Base-by-base conservation (phyloP, 768 basidiomycete species). In the Phanerochaete carnosa region DNA sequence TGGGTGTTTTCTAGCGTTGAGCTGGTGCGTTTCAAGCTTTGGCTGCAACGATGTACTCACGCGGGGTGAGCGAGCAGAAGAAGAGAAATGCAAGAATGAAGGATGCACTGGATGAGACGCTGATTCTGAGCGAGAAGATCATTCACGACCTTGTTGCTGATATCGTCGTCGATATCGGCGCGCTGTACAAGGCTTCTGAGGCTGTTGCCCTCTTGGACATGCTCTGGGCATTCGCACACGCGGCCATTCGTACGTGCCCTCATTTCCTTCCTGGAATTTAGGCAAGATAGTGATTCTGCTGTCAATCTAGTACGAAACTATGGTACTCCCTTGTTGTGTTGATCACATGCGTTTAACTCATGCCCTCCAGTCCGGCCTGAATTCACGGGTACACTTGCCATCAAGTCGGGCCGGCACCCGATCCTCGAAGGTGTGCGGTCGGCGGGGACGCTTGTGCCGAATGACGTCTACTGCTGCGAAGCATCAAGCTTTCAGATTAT, bases 161-260 rank as follows among this genome's bases (percentile, higher is more conserved):
- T 49, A 83, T 98, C 51, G 66, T 95, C 0, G 76, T 76, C 0
- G 78, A 92, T 59, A 82, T 95, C 43, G 89, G 92, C 26, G 88
- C 85, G 43, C 76, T 99, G 26, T 96, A 96, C 76, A 90, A 91
- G 60, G 90, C 90, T 7, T 92, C 93, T 0, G 97, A 98, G 76
- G 94, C 94, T 25, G 91, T 97, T 22, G 93, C 95, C 0, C 76
- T 94, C 58, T 74, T 96, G 1, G 97, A 99, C 69, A 89, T 98
- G 80, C 73, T 98, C 2, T 90, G 90, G 83, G 86, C 92, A 4
- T 96, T 95, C 70, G 88, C 95, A 0, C 88, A 94, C 70, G 75
- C 81, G 11, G 87, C 94, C 3, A 92, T 91, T 52, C 80, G 94
- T 94, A 43, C 39, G 69, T 67, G 89, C 6, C 26, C 53, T 39